phyloP scores from a whole-genome alignment of 2,329 filamentous ascomycete species.

The Trichoderma sp. region DNA sequence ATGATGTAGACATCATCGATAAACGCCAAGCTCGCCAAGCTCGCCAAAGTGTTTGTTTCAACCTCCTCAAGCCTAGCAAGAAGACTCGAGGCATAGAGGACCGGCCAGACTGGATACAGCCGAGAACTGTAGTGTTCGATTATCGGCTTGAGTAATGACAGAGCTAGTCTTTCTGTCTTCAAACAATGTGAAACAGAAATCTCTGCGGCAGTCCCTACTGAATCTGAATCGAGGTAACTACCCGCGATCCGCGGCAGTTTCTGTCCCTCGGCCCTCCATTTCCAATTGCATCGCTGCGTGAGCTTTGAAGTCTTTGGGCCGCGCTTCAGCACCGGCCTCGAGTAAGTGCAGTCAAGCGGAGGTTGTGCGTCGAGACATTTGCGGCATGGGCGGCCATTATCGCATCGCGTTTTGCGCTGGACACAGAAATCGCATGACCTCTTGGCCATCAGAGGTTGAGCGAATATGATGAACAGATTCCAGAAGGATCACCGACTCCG shows the following conservation, averaged over 20 bases:
- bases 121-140: slow-evolving; percentile 19
- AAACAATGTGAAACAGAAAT: not conserved
- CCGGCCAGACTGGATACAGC: slow-evolving; percentile 23
- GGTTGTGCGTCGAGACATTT: slow-evolving; percentile 23
- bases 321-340: slow-evolving; percentile 26
- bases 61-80: not conserved
- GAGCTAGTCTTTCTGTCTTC: not conserved
- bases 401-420: slow-evolving; percentile 25
- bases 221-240: not conserved
- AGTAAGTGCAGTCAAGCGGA: slow-evolving; percentile 26
- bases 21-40: not conserved
- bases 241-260: not conserved
- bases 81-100: not conserved
- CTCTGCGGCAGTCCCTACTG: not conserved
- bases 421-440: slow-evolving; percentile 25
- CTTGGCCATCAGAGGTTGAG: slow-evolving; percentile 16
- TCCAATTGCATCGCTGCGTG: slow-evolving; percentile 17
- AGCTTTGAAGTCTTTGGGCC: slow-evolving; percentile 26
- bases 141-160: slow-evolving; percentile 6
- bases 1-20: slow-evolving; percentile 10
- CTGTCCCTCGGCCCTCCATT: slow-evolving; percentile 7
- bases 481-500: not conserved
- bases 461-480: not conserved
- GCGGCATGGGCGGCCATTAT: slow-evolving; percentile 23
- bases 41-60: not conserved